Evolutionary conservation across 2,329 filamentous ascomycete species (phyloP).

Genomic region (Rhynchosporium secalis): DNA sequence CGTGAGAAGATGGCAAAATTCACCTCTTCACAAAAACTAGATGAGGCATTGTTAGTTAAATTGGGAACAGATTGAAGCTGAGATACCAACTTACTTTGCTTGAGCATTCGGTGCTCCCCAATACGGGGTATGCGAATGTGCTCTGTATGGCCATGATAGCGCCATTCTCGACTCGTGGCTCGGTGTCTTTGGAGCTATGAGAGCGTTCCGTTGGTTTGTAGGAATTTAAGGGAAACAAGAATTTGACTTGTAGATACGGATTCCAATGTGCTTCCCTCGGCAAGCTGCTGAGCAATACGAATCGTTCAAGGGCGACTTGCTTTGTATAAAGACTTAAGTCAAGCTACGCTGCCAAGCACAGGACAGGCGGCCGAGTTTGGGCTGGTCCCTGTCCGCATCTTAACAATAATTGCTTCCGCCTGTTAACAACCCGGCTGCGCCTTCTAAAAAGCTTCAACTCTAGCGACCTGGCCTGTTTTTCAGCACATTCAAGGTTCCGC

Average conservation of each 20-base stretch:
- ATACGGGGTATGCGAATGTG: constrained; percentile 31
- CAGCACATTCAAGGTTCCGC: background rate
- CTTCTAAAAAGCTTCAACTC: background rate
- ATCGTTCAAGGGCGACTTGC: too few species aligned
- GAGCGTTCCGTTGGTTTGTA: background rate
- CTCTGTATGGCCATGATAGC: constrained; percentile 33
- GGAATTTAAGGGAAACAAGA: too few species aligned
- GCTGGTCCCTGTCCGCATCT: too few species aligned
- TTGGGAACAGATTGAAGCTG: constrained; percentile 10
- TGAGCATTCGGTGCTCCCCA: constrained; percentile 35
- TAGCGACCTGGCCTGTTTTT: background rate
- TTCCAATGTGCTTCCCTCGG: too few species aligned
- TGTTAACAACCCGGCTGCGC: background rate
- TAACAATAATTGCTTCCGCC: too few species aligned
- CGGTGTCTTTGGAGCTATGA: background rate
- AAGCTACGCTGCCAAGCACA: too few species aligned
- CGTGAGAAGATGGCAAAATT: constrained; percentile 8
- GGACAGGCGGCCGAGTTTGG: too few species aligned
- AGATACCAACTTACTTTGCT: constrained; percentile 31
- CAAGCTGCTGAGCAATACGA: too few species aligned
- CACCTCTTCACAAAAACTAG: constrained; percentile 40
- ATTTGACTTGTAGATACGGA: too few species aligned
- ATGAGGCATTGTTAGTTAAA: background rate
- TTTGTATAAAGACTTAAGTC: too few species aligned
- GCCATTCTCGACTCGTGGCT: constrained; percentile 20